Percentiles rank a stretch among this genome's conserved stretches.
These are phyloP conservation scores for Actinomucor elegans DNA, from an alignment of 371 early-diverging fungal species.

Conservation along the genomic window DNA sequence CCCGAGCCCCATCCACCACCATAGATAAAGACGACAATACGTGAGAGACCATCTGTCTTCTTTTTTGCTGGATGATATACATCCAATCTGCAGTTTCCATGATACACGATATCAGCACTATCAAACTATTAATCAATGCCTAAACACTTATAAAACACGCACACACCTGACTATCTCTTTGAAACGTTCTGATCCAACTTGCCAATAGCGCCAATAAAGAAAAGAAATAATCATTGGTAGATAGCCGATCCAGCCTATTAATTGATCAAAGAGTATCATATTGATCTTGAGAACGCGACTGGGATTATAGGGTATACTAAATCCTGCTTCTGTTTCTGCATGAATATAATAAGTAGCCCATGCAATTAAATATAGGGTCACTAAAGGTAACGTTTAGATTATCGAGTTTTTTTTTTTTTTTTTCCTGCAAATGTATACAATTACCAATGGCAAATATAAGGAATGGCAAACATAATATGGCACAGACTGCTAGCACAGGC, in stretches of 20 bases:
- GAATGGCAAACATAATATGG: slow-evolving; percentile 38
- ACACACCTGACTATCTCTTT: slow-evolving; percentile 43
- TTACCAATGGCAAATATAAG: slow-evolving; percentile 35
- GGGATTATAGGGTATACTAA: slow-evolving; percentile 48
- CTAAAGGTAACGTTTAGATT: slow-evolving; percentile 20
- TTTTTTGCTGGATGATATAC: slow-evolving; percentile 34
- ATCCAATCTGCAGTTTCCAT: slow-evolving; percentile 28
- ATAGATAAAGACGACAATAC: slow-evolving; percentile 74
- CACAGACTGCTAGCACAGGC: slow-evolving; percentile 31
- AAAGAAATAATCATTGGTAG: slow-evolving; percentile 39
- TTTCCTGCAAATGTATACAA: not conserved
- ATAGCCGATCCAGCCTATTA: slow-evolving; percentile 30
- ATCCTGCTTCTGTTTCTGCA: slow-evolving; percentile 36
- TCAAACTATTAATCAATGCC: not conserved
- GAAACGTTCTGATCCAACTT: slow-evolving; percentile 28
- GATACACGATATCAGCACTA: slow-evolving; percentile 40
- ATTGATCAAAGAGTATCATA: slow-evolving; percentile 18
- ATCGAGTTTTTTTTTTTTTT: not conserved
- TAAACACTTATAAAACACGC: not conserved
- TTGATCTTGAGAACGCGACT: slow-evolving; percentile 43
- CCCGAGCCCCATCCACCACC: slow-evolving; percentile 77
- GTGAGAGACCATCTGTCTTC: slow-evolving; percentile 17
- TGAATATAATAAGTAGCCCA: slow-evolving; percentile 48
- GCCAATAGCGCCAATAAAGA: slow-evolving; percentile 45
- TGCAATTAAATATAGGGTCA: slow-evolving; percentile 48